Evolutionary conservation across 2,329 filamentous ascomycete genomes (phyloP).

Genomic region (Talaromyces albobiverticillius): DNA sequence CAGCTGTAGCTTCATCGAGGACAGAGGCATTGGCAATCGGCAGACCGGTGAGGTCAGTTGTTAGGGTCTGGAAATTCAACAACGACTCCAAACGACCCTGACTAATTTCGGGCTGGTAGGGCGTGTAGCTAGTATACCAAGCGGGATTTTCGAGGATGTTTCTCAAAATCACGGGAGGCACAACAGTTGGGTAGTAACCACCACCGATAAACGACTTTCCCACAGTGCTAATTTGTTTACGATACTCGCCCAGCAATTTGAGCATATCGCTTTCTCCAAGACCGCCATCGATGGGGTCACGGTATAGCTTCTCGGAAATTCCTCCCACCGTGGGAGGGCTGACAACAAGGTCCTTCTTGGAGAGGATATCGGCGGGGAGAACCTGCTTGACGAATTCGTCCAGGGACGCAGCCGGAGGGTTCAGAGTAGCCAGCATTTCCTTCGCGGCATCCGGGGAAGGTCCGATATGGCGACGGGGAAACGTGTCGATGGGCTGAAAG

Average conservation of each 20-base stretch:
- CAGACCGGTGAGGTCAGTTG: constrained; percentile 81
- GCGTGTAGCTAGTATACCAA: constrained; percentile 98
- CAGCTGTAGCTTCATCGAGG: constrained; percentile 86
- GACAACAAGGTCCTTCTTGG: constrained; percentile 61
- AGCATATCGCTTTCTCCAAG: constrained; percentile 48
- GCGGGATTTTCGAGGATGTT: constrained; percentile 90
- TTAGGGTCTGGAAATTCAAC: constrained; percentile 93
- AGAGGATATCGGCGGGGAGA: constrained; percentile 74
- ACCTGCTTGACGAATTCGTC: constrained; percentile 85
- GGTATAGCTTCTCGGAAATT: constrained; percentile 35
- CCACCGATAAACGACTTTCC: constrained; percentile 72
- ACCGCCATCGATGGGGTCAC: constrained; percentile 37
- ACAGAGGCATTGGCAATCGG: constrained; percentile 88
- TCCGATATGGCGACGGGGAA: constrained; percentile 82
- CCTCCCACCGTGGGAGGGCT: constrained; percentile 41
- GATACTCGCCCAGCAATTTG: constrained; percentile 39
- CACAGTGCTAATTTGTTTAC: constrained; percentile 59
- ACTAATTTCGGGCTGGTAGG: constrained; percentile 96
- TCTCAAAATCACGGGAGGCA: constrained; percentile 85
- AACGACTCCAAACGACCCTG: constrained; percentile 90
- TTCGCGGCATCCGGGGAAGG: constrained; percentile 67
- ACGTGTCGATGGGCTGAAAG: constrained; percentile 55
- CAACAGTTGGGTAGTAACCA: constrained; percentile 84
- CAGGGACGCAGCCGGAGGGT: constrained; percentile 68
- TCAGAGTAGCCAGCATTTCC: constrained; percentile 76